Evolutionary conservation across 169 alveolate species (phyloP), one percentile per base, ranked within the genome.

Genomic region (Plasmodium adleri): DNA sequence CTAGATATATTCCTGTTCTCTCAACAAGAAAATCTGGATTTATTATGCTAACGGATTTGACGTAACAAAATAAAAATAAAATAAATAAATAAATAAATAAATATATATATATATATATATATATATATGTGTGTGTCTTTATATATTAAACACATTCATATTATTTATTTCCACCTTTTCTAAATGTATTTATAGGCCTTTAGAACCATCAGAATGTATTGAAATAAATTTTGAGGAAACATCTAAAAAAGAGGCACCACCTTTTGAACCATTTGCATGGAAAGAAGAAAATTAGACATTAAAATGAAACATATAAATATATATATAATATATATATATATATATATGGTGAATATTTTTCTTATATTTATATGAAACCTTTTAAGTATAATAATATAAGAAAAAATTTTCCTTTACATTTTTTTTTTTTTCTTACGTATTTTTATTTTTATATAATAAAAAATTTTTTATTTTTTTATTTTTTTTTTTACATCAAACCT

Each of bases 1-100:
- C 74, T 17, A 94, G 98, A 88, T 98, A 92, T 88, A 76, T 87
- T 49, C 99, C 99, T 1, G 93, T 97, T 32, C 89, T 96, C 52
- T 92, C 95, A 62, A 92, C 93, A 83, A 91, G 98, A 74, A 94
- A 93, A 73, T 90, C 92, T 20, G 98, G 98, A 32, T 94, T 97
- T 56, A 90, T 96, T 28, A 89, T 97, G 85, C 95, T 97, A 13
- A 91, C 72, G 12, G 99, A 97, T 26, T 56, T 83, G 47, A n/a
- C 85, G 88, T 74, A 74, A 59, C 28, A 49, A 10, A n/a, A 64
- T n/a, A 22, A 22, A 58, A 58, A 17, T 1, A 62, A 54, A 72
- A 26, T 52, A 7, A 39, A 17, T 2, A 56, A 56, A 15, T 1
- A 9, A 28, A 20, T 8, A 12, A 12, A 17, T 28, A 66, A 17